A percentile compares a stretch with the other conserved stretches of the same genome.
phyloP scores from a whole-genome alignment of 106 monocot genomes.

The Platanthera guangdongensis region DNA sequence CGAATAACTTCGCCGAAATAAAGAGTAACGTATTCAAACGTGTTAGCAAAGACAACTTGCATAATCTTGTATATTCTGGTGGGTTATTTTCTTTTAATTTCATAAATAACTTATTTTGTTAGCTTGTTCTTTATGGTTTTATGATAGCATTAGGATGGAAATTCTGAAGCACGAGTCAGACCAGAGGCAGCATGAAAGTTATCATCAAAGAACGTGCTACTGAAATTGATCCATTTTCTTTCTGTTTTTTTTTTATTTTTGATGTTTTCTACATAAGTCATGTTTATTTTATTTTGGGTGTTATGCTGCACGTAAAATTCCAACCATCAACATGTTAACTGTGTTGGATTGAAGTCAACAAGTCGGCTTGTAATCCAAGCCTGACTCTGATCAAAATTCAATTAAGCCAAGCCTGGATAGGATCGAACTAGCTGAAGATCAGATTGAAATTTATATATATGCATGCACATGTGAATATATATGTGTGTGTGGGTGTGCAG shows the following conservation, averaged over 20 bases:
- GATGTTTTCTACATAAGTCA: not conserved
- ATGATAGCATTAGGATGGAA: not conserved
- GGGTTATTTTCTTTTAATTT: conserved; percentile 17
- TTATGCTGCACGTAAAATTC: not conserved
- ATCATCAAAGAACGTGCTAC: not conserved
- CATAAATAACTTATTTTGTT: not conserved
- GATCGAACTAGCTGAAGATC: no score
- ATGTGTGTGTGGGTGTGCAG: no score
- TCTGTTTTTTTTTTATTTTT: not conserved
- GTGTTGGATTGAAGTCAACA: no score
- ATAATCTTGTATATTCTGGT: conserved; percentile 82
- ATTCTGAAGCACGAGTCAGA: not conserved
- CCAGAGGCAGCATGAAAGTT: not conserved
- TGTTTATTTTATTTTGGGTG: not conserved
- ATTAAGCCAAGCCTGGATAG: no score
- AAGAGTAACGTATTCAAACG: conserved; percentile 96
- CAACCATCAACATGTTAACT: no score
- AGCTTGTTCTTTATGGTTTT: not conserved
- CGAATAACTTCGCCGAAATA: conserved; percentile 93
- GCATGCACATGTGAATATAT: no score
- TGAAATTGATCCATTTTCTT: not conserved
- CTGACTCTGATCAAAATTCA: no score
- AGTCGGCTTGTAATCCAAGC: no score
- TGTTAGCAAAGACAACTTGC: conserved; percentile 95
- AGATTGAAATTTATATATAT: no score